Evolutionary conservation across 2,329 filamentous ascomycete genomes (phyloP), one percentile per base, ranked within the genome.

Genomic region (Pseudohalonectria lignicola): DNA sequence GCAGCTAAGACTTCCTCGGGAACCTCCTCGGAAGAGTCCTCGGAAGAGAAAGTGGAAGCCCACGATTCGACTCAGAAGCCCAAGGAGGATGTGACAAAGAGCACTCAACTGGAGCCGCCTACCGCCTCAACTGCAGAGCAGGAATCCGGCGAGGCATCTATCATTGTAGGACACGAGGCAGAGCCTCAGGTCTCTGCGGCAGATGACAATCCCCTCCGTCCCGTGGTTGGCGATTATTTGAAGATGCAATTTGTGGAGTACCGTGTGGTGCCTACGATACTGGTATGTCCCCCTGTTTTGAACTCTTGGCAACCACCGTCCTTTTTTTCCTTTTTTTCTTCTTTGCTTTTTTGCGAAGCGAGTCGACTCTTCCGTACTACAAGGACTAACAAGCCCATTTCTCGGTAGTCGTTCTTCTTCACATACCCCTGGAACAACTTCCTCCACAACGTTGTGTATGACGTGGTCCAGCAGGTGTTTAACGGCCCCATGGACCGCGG

Each of bases 371-470:
- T n/a, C n/a, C n/a, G n/a, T n/a, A n/a, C n/a, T n/a, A n/a, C n/a
- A n/a, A n/a, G n/a, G n/a, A n/a, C n/a, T n/a, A n/a, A n/a, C n/a
- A n/a, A n/a, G n/a, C n/a, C n/a, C n/a, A n/a, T n/a, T n/a, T n/a
- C 12, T 26, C 23, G 8, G 23, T 12, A 26, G 86, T 85, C 87
- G 41, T 96, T 96, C 66, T 98, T 98, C 64, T 98, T 98, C 67
- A 79, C 82, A 42, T 98, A 96, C 53, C 90, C 92, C 1, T 98
- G 92, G 92, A 98, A 98, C 61, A 98, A 98, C 59, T 98, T 98
- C 55, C 72, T 98, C 32, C 92, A 98, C 62, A 98, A 98, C 53
- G 92, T 98, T 31, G 92, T 98, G 34, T 98, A 98, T 56, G 92
- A 98, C 57, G 88, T 98, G 53, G 86, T 98, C 31, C 92, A 98